These are phyloP conservation scores for Pezicula neosporulosa DNA, from an alignment of 2,329 filamentous ascomycete genomes.

Conservation along the genomic window DNA sequence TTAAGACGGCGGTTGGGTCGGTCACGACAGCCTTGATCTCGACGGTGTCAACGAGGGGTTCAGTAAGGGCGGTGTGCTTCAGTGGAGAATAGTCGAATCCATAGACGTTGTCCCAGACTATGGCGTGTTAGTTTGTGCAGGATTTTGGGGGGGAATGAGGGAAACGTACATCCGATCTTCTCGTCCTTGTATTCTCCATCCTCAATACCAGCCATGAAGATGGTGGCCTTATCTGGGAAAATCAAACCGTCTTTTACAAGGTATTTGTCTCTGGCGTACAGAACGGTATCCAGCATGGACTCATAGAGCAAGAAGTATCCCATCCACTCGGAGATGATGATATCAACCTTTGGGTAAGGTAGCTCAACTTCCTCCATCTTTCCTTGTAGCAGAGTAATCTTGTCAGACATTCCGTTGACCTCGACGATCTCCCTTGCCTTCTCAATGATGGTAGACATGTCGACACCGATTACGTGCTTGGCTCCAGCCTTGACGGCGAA, in stretches of 20 bases:
- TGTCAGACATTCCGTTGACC: slow-evolving; percentile 86
- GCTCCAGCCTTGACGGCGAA: slow-evolving; percentile 95
- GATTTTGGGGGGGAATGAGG: not conserved
- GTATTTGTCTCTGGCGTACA: slow-evolving; percentile 94
- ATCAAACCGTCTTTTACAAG: slow-evolving; percentile 84
- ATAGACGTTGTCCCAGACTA: slow-evolving; percentile 99
- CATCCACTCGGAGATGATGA: slow-evolving; percentile 99
- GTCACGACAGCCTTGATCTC: slow-evolving; percentile 97
- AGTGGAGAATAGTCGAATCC: slow-evolving; percentile 95
- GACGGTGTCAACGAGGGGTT: slow-evolving; percentile 96
- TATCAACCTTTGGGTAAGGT: slow-evolving; percentile 93
- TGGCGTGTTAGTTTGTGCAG: slow-evolving; percentile 23
- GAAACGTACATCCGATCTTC: slow-evolving; percentile 90
- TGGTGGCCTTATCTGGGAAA: slow-evolving; percentile 98
- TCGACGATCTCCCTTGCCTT: slow-evolving; percentile 95
- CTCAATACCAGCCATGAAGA: slow-evolving; percentile 95
- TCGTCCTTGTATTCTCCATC: slow-evolving; percentile 99
- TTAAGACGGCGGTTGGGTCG: slow-evolving; percentile 80
- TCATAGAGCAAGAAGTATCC: slow-evolving; percentile 99
- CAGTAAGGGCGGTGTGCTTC: slow-evolving; percentile 88
- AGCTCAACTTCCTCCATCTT: slow-evolving; percentile 99
- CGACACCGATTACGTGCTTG: slow-evolving; percentile 97
- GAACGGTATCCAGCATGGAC: slow-evolving; percentile 96
- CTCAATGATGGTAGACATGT: slow-evolving; percentile 99
- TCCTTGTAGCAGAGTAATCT: slow-evolving; percentile 96